A percentile compares a stretch with the other conserved stretches of the same genome.
Evolutionary conservation across 495 filamentous ascomycete genomes (phyloP).

Genomic region (Peziza echinospora): DNA sequence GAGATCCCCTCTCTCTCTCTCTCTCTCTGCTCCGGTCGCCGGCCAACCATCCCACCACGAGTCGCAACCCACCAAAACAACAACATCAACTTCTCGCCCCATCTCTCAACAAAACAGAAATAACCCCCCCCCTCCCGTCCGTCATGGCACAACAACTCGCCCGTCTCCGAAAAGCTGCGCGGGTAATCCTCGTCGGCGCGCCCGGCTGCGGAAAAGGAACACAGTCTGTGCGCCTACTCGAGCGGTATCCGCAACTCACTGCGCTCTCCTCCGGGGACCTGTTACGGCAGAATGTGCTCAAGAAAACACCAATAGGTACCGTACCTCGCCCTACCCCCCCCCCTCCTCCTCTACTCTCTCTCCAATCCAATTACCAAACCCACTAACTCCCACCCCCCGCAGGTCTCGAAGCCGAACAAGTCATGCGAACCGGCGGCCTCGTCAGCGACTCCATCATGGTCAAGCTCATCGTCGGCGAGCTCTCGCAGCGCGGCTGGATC

Average conservation of each 20-base stretch:
- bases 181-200: constrained; percentile 88
- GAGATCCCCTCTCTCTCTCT: too few species aligned
- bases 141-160: too few species aligned
- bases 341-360: neutral
- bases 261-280: constrained; percentile 88
- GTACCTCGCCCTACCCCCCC: constrained; percentile 5
- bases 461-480: constrained; percentile 70
- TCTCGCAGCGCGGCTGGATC: constrained; percentile 67
- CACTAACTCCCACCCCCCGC: neutral
- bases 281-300: constrained; percentile 75
- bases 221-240: constrained; percentile 68
- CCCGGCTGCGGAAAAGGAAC: constrained; percentile 87
- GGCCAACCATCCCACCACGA: too few species aligned
- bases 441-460: constrained; percentile 83
- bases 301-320: constrained; percentile 62
- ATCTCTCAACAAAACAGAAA: too few species aligned
- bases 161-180: constrained; percentile 59
- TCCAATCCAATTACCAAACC: neutral
- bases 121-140: too few species aligned
- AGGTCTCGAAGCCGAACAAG: constrained; percentile 75
- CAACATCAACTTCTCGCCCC: too few species aligned
- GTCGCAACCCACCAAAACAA: too few species aligned
- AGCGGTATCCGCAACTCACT: constrained; percentile 69
- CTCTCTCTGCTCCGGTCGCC: too few species aligned
- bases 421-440: constrained; percentile 64